Base-by-base conservation (phyloP, 331 rosid genomes). In the Acacia concinna region DNA sequence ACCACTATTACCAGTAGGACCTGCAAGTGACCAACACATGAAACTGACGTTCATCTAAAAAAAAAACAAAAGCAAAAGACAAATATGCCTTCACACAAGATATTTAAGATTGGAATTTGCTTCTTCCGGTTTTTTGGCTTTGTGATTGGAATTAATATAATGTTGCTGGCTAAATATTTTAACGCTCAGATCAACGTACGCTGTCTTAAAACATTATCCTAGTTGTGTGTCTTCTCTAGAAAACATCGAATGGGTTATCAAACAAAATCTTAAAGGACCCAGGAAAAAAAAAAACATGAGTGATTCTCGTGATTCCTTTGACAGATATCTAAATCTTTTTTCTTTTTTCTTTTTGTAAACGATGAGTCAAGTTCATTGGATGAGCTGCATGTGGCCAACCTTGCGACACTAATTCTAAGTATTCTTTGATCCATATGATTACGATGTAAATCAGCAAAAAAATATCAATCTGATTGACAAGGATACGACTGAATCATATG, bases 1-100 rank as follows among this genome's bases (percentile, higher is more conserved):
- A 40, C 86, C 89, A 82, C 82, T 85, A 85, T 75, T 34, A 79
- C 43, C n/a, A 62, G 32, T 49, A n/a, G 74, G 30, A 54, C 27
- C 30, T n/a, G n/a, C n/a, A 54, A 21, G 30, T 0, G 13, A 25
- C 37, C 56, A 43, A 41, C 46, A 30, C 71, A 68, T 51, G 56
- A 68, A 40, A 30, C 57, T 74, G 14, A 62, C 30, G 30, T 8
- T 54, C 15, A 21, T 9, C 12, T 4, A 51, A 6, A 51, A 8
- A 23, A 21, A 21, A 21, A n/a, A n/a, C n/a, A n/a, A 4, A 21
- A 54, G 0, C 3, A 4, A 4, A 46, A 46, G 13, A 49, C 21
- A n/a, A n/a, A 37, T 21, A 8, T 38, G 31, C 73, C 0, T 68
- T 68, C 73, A 21, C 32, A 40, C n/a, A 23, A 21, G 10, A 11